Evolutionary conservation across 192 early-diverging fungal species (phyloP), one percentile per base, ranked within the genome.

Genomic region (Linnemannia hyalina): DNA sequence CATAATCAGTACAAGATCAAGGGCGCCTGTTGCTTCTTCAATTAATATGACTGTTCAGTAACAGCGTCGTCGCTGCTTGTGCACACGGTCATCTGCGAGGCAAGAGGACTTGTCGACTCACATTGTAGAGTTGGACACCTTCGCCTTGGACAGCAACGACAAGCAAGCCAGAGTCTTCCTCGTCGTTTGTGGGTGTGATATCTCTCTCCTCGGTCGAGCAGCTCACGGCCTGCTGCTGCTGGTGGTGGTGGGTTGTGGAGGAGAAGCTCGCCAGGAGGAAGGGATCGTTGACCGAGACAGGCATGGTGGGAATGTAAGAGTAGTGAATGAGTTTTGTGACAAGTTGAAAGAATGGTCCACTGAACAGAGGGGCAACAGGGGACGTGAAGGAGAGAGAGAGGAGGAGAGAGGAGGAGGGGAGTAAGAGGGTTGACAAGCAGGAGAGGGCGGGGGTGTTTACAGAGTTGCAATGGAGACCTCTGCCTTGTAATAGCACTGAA

Each of bases 101-200:
- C 23, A 20, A 63, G 8, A 76, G 54, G 23, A 18, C 22, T 2
- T 16, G 69, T n/a, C 22, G 36, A 78, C 82, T 74, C 82, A 92
- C 91, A 75, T 90, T 89, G 65, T 89, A 92, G n/a, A 90, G 82
- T 52, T 92, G 89, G 35, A 92, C 80, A 22, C 90, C 91, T 70
- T 90, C 88, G 54, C 90, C 89, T 63, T 92, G 91, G 9, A 90
- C 88, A 52, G 91, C 90, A 35, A 92, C 84, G 35, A 85, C 89
- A 35, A 89, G 82, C 8, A 88, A 73, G 65, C 84, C 78, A 46
- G 85, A 35, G 42, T 83, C 76, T 9, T 76, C 78, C 3, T 78
- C 75, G 11, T 80, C 68, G 44, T 70, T 60, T 36, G 36, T 44
- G 46, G 23, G 38, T 29, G 38, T 82, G 75, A 35, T 71, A 73